phyloP scores from a whole-genome alignment of 2,329 filamentous ascomycete genomes.

The Biscogniauxia marginata region DNA sequence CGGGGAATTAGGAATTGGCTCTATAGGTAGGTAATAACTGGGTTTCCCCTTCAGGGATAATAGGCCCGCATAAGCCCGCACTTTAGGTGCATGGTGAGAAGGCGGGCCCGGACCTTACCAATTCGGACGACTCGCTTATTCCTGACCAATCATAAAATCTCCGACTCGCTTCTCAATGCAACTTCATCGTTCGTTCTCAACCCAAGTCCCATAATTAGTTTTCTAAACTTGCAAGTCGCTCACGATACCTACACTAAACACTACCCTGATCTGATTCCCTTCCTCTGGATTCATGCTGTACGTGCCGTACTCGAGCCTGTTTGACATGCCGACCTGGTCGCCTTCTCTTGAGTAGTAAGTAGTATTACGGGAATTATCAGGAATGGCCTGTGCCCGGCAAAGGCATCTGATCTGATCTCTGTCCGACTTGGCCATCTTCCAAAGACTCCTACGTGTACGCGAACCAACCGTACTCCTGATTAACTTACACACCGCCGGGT shows the following conservation, averaged over 20 bases:
- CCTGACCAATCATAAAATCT: conserved; percentile 27
- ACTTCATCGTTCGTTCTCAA: conserved; percentile 19
- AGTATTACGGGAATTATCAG: neutral
- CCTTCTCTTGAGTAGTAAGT: neutral
- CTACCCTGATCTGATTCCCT: neutral
- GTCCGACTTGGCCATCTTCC: no score
- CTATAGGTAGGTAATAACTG: neutral
- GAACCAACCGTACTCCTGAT: neutral
- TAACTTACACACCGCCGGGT: neutral
- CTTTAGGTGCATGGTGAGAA: conserved; percentile 16
- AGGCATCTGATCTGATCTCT: neutral
- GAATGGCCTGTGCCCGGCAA: neutral
- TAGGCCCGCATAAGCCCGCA: neutral
- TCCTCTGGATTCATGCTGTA: neutral
- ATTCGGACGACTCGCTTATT: conserved; percentile 28
- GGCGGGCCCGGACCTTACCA: conserved; percentile 17
- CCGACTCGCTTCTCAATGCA: conserved; percentile 32
- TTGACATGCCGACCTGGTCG: neutral
- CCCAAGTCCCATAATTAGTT: neutral
- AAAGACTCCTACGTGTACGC: no score
- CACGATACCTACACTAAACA: neutral
- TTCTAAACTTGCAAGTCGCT: neutral
- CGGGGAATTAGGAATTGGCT: neutral
- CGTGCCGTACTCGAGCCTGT: neutral
- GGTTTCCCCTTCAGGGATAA: neutral